Evolutionary conservation across 1,139 yeast species (phyloP), one percentile per base, ranked within the genome.

Genomic region (Geotrichum macrosporum): DNA sequence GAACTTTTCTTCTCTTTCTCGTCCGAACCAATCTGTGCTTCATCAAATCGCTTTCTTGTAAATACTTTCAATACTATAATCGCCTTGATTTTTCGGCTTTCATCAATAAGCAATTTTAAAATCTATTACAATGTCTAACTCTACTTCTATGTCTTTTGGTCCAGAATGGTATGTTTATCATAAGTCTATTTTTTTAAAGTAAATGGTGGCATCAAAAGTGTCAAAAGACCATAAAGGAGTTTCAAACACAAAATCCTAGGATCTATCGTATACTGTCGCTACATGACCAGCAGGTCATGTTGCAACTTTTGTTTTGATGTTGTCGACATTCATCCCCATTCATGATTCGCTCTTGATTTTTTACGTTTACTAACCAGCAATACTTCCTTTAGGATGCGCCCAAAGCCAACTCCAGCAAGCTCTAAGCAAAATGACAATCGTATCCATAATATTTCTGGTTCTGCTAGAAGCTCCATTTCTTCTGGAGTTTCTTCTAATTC

Each of bases 121-220:
- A 24, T 13, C 18, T 37, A 26, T 37, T 18, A 37, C 43, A 45
- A 51, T 53, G 54, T 52, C 64, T 20, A 60, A 59, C 49, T 53
- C 62, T 35, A 53, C 63, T 20, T 54, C 53, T 22, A 50, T 52
- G 53, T 42, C 53, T 29, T 52, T 50, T 45, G 55, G 55, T 26
- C 53, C 55, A 19, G 53, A 52, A 52, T 52, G 53, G 55, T 52
- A 50, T 20, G 55, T 50, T n/a, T n/a, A n/a, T n/a, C n/a, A 16
- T 32, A 16, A 18, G 20, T 24, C 31, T 6, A 10, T 16, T 33
- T 32, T 18, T 12, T 5, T 13, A 30, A 12, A n/a, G n/a, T 13
- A 10, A 6, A 6, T 24, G 27, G 9, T 24, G 27, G 27, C 27
- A 24, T 24, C 27, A 24, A n/a, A n/a, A n/a, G n/a, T n/a, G n/a